Evolutionary conservation across 1,284 basidiomycete species (phyloP), one percentile per base, ranked within the genome.

Genomic region (Ganoderma meredithae): DNA sequence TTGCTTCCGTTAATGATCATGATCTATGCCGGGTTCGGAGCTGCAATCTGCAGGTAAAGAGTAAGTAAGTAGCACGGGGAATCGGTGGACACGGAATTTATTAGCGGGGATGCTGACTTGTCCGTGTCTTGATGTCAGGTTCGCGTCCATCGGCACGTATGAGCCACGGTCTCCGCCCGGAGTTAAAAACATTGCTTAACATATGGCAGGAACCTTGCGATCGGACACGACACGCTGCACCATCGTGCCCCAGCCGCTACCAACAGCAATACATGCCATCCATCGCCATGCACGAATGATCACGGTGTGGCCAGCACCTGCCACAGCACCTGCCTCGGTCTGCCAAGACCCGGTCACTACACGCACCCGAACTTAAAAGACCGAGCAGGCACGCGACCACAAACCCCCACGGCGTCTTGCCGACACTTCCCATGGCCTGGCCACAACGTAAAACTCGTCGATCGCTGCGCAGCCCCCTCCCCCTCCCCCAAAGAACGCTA

Each of bases 321-420:
- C 55, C n/a, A 8, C 44, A 47, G n/a, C 44, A 47, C n/a, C 53
- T 33, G 53, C 31, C 39, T 17, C 31, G 12, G 2, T 33, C 17
- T 39, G 47, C 47, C 47, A 49, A 49, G 47, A 49, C 22, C 47
- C 33, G 55, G 55, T 39, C 55, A 31, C 55, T 33, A 33, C 55
- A 19, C 19, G n/a, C 33, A 10, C 33, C 3, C 27, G 13, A 58
- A 39, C 31, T 58, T 39, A 58, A 58, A 39, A 39, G 33, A 13
- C 55, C 55, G 55, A 58, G 33, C 55, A n/a, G 55, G 55, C 55
- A 58, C 55, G 55, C 55, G 55, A 58, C 33, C 55, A 12, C 8
- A 15, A 36, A 39, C 36, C 31, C 31, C 55, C 55, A 58, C 55
- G 55, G 55, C 55, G 31, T 58, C 55, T 58, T 58, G 33, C 15